Percentiles rank a stretch among this genome's conserved stretches.
phyloP scores from a whole-genome alignment of 2,329 filamentous ascomycete genomes.

The Verruconis gallopava region DNA sequence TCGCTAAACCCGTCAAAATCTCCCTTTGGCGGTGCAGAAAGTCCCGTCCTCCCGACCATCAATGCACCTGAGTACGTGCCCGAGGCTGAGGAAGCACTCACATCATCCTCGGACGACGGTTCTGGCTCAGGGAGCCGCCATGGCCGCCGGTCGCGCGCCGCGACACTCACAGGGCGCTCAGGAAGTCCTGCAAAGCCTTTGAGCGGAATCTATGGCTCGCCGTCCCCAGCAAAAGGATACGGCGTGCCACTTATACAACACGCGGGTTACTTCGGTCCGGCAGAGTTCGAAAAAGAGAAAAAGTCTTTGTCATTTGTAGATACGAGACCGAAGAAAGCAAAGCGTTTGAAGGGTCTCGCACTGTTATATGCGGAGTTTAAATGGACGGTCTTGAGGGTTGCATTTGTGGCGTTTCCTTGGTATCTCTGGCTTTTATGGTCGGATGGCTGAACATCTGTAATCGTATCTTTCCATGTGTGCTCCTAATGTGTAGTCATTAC shows the following conservation, averaged over 20 bases:
- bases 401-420: constrained; percentile 48
- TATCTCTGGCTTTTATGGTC: constrained; percentile 38
- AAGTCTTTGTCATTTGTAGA: constrained; percentile 16
- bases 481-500: too few relatives aligned
- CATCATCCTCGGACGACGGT: constrained; percentile 10
- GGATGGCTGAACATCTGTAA: too few relatives aligned
- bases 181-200: constrained; percentile 26
- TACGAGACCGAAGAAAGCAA: constrained; percentile 15
- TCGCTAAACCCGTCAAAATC: constrained; percentile 9
- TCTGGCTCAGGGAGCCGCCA: constrained; percentile 11
- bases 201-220: constrained; percentile 19
- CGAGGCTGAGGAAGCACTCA: constrained; percentile 18
- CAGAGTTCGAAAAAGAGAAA: constrained; percentile 21
- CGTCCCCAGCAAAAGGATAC: constrained; percentile 13
- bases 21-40: constrained; percentile 7
- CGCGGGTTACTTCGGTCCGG: constrained; percentile 27
- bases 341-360: constrained; percentile 21
- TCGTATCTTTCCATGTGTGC: too few relatives aligned
- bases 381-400: constrained; percentile 48
- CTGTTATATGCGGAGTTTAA: constrained; percentile 48
- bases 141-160: constrained; percentile 14
- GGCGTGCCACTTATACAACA: constrained; percentile 27
- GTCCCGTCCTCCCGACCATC: constrained; percentile 21
- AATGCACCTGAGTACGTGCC: constrained; percentile 15
- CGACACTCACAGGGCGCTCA: constrained; percentile 19